Base-by-base conservation (phyloP, 768 basidiomycete species). In the Kwoniella newhampshirensis region DNA sequence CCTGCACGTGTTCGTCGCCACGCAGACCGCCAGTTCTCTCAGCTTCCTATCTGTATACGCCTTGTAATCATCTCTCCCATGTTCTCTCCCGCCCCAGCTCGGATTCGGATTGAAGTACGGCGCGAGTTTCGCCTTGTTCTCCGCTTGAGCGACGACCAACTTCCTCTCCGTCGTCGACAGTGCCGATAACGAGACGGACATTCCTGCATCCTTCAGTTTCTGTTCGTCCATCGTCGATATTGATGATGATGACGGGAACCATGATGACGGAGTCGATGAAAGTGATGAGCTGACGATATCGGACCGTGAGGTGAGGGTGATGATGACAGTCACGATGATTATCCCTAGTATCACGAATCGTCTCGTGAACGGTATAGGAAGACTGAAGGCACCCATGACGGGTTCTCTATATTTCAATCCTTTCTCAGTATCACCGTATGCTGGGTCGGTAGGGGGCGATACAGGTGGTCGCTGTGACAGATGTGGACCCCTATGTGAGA, bases 51-150 rank as follows among this genome's bases (percentile, higher is more conserved):
- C 57, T 30, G 57, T 45, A 35, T 58, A 46, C n/a, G 26, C 41
- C 42, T 58, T 58, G 42, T 58, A 58, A 45, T 58, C 50, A n/a
- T 58, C 57, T 32, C 57, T 43, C 26, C 57, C 57, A 26, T 52
- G 51, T 9, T 41, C 51, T 23, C 25, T 4, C n/a, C 44, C 52
- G 12, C 57, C 57, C 48, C 57, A 58, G 41, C 44, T 51, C 3
- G 48, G 57, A 25, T 51, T 45, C 17, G 49, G 23, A 21, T 15
- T 15, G 41, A 58, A 58, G 20, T 58, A 50, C 17, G 49, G 41
- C 42, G 43, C 41, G 4, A 58, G 18, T 4, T 42, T 45, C 4
- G 18, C 48, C 17, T 39, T 42, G 30, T 58, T 36, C 15, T 58
- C 32, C 8, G 26, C 21, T 36, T 58, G 48, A 8, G n/a, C 35